Percentiles rank a stretch among this genome's conserved stretches.
Conservation (phyloP, 129 eudicot species). For the Flaveria robusta region DNA sequence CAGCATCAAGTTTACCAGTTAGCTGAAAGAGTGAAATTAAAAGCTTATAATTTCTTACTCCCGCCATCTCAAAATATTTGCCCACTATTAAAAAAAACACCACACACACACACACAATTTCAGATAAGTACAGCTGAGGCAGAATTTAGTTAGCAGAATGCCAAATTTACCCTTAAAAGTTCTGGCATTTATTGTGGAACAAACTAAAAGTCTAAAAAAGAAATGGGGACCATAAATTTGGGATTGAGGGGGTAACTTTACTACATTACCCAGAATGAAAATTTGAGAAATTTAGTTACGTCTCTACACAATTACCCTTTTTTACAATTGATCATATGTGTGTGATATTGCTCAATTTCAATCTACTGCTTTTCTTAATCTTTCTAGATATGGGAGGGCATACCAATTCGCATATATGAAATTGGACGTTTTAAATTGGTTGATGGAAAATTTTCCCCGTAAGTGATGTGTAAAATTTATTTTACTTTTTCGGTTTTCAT, state of each 20-base stretch:
- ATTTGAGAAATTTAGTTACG: background rate
- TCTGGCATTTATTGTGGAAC: background rate
- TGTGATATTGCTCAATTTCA: slow-evolving; percentile 8
- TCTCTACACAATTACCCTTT: background rate
- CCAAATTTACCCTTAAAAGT: background rate
- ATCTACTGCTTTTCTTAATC: slow-evolving; percentile 17
- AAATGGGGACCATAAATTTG: background rate
- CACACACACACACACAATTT: no score
- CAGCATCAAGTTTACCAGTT: background rate
- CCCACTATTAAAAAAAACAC: background rate
- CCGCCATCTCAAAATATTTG: background rate
- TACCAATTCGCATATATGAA: slow-evolving; percentile 77
- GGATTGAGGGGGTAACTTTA: background rate
- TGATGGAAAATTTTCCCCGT: slow-evolving; percentile 98
- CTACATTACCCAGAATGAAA: background rate
- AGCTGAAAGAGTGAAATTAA: background rate
- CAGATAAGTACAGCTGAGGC: background rate
- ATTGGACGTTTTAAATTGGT: slow-evolving; percentile 92
- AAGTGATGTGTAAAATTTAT: slow-evolving; percentile 36
- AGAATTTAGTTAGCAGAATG: background rate
- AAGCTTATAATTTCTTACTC: background rate
- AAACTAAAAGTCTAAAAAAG: background rate
- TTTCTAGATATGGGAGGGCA: slow-evolving; percentile 97
- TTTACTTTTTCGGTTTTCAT: background rate
- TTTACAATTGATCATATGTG: background rate